These are phyloP conservation scores for Macrocybe gigantea DNA, from an alignment of 768 basidiomycete species.

Conservation along the genomic window DNA sequence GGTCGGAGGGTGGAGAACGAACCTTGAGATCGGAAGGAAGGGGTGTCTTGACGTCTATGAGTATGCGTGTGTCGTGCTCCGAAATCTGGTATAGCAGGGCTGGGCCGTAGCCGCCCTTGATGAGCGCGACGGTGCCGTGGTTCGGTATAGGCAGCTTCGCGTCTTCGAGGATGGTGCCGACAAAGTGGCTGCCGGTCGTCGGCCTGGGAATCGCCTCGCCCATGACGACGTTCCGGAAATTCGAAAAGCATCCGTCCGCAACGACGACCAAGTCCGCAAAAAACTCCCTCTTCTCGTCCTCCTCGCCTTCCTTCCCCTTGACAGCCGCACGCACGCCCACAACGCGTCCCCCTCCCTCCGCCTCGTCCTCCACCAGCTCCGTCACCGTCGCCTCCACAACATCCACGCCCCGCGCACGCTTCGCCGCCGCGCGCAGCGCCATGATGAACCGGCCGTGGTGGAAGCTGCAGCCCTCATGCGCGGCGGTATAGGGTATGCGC, in stretches of 20 bases:
- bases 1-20: constrained; percentile 9
- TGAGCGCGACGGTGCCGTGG: constrained; percentile 80
- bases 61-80: constrained; percentile 84
- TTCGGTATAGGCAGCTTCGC: constrained; percentile 64
- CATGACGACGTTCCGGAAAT: constrained; percentile 75
- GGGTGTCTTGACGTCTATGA: constrained; percentile 84
- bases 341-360: constrained; percentile 33
- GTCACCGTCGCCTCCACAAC: constrained; percentile 83
- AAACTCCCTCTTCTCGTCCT: constrained; percentile 45
- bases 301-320: constrained; percentile 21
- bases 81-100: constrained; percentile 92
- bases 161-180: constrained; percentile 81
- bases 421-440: constrained; percentile 65
- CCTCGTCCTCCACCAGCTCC: constrained; percentile 58
- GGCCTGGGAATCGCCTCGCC: constrained; percentile 43
- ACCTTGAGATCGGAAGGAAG: constrained; percentile 81
- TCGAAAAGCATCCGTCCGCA: constrained; percentile 94
- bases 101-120: constrained; percentile 70
- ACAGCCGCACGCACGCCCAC: constrained; percentile 59
- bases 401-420: constrained; percentile 57
- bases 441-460: constrained; percentile 93
- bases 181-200: constrained; percentile 68
- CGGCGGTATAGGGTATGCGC: constrained; percentile 82
- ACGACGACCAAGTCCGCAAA: constrained; percentile 78
- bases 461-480: constrained; percentile 75